Evolutionary conservation across 192 early-diverging fungal genomes (phyloP), one percentile per base, ranked within the genome.

Genomic region (Linnemannia schmuckeri): DNA sequence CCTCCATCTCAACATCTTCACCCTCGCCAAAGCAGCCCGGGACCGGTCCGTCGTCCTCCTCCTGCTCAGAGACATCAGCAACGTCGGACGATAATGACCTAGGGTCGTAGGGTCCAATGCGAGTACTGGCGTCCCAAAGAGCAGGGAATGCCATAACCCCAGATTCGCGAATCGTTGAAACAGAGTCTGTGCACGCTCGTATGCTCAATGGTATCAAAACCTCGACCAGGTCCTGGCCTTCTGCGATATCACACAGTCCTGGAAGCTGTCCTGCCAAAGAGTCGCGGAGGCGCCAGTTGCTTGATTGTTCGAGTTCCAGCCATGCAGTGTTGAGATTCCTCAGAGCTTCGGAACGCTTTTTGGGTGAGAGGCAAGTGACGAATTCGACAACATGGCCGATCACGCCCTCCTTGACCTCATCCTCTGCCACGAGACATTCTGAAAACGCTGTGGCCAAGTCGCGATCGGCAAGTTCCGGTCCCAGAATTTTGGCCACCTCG

Each of bases 281-380:
- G 79, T 96, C 93, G 44, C 96, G 89, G 24, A 95, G 90, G 18
- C 95, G 92, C 96, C 96, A 96, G 74, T 94, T 93, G 61, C 87
- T 91, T 69, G 91, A 93, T 30, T 79, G 47, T 35, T 86, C 85
- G 75, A 95, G 93, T 61, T 94, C 93, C 80, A 90, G 88, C 88
- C 95, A 96, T 13, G 95, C 94, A 75, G 93, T 93, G 79, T 90
- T 87, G 6, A 96, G 88, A 78, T 91, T 90, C 4, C 94, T 93
- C 73, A 96, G 76, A 81, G 93, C 94, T 44, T 93, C 91, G 33
- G 94, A 91, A 1, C 96, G 92, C 61, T 90, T 91, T 33, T 90
- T 88, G 13, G 92, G 89, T 8, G 94, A 91, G 38, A 96, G 88
- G 74, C 91, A 93, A 18, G 90, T 88, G 24, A 96, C 82, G 52